phyloP scores from a whole-genome alignment of 2,329 filamentous ascomycete genomes.

The Hymenoscyphus scutula region DNA sequence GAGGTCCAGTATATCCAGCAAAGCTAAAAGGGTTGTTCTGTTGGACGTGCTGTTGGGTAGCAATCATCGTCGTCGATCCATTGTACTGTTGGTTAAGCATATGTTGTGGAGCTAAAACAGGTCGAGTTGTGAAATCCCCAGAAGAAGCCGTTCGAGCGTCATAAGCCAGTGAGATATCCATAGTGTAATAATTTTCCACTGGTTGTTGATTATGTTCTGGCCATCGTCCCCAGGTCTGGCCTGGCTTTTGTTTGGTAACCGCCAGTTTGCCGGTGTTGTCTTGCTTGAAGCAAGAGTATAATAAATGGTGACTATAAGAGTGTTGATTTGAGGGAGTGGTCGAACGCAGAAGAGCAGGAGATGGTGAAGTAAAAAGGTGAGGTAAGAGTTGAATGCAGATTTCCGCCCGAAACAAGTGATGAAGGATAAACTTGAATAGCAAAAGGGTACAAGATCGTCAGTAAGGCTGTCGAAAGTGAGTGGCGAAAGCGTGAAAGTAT shows the following conservation, averaged over 20 bases:
- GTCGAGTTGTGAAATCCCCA: slow-evolving; percentile 42
- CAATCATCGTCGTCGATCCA: slow-evolving; percentile 42
- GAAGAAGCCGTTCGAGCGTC: slow-evolving; percentile 42
- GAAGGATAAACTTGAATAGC: neutral
- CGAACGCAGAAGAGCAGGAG: neutral
- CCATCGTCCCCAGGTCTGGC: slow-evolving; percentile 53
- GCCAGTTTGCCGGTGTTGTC: slow-evolving; percentile 44
- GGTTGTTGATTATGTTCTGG: slow-evolving; percentile 43
- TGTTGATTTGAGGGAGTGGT: neutral
- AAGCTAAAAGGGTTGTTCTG: slow-evolving; percentile 45
- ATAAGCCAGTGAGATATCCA: slow-evolving; percentile 49
- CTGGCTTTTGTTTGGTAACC: slow-evolving; percentile 46
- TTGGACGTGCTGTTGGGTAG: slow-evolving; percentile 38
- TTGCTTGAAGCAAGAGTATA: slow-evolving; percentile 36
- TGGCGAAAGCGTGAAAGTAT: neutral
- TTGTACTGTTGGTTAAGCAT: slow-evolving; percentile 46
- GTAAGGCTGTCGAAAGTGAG: slow-evolving; percentile 4
- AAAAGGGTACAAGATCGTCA: neutral
- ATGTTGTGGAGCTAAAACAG: slow-evolving; percentile 47
- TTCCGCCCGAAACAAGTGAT: slow-evolving; percentile 31
- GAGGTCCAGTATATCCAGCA: slow-evolving; percentile 34
- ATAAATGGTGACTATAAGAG: neutral
- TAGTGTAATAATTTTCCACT: slow-evolving; percentile 33
- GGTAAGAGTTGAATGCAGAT: neutral
- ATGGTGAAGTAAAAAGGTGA: neutral